Conservation (phyloP, 768 basidiomycete species). For the Clavaria fumosa region DNA sequence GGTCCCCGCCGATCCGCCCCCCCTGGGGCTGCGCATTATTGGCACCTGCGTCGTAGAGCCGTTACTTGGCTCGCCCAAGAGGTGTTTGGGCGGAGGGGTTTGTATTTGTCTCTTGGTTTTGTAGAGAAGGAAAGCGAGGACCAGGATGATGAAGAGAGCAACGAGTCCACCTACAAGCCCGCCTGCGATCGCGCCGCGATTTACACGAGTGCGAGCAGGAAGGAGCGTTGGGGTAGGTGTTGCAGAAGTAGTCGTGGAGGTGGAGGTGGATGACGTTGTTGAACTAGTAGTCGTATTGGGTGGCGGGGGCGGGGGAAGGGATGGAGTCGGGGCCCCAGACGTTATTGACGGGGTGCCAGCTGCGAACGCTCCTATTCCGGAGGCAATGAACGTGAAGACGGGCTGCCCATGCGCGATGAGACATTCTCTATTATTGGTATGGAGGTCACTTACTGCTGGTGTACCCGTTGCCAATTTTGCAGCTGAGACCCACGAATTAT, state of each 20-base stretch:
- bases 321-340: not conserved
- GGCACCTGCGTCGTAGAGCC: no score
- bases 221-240: no score
- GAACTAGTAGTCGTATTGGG: constrained; percentile 8
- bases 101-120: no score
- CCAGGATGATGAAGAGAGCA: constrained; percentile 3
- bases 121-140: constrained; percentile 6
- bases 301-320: constrained; percentile 15
- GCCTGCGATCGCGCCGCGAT: constrained; percentile 8
- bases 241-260: not conserved
- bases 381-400: not conserved
- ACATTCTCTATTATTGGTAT: no score
- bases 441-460: not conserved
- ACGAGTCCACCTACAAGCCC: constrained; percentile 7
- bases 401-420: no score
- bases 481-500: constrained; percentile 3
- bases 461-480: constrained; percentile 21
- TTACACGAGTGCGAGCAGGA: not conserved
- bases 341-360: not conserved
- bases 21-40: no score
- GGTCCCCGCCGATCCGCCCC: no score
- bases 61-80: no score
- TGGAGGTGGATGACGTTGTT: constrained; percentile 5
- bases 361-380: not conserved
- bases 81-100: no score